These are phyloP conservation scores for Viridothelium virens DNA, from an alignment of 495 filamentous ascomycete species.

Conservation along the genomic window DNA sequence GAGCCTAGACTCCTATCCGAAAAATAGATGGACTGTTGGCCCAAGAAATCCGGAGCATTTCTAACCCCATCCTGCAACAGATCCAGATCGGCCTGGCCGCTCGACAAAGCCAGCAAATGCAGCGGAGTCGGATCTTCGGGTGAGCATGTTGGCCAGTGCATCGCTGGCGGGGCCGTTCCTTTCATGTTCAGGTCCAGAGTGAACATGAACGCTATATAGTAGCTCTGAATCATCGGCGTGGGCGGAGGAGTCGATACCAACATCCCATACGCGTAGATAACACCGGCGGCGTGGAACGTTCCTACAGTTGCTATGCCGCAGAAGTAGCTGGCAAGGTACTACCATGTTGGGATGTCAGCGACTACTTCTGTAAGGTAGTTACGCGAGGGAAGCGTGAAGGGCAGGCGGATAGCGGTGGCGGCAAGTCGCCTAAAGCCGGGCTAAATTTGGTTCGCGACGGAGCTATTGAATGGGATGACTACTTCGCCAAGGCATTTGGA, in stretches of 20 bases:
- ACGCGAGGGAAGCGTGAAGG: conserved; percentile 56
- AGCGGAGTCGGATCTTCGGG: conserved; percentile 12
- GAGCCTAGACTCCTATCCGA: neutral
- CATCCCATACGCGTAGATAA: conserved; percentile 24
- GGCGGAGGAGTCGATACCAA: neutral
- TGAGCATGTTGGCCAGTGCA: conserved; percentile 17
- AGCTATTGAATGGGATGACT: conserved; percentile 59
- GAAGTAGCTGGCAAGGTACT: conserved; percentile 60
- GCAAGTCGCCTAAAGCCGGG: conserved; percentile 68
- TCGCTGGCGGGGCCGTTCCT: conserved; percentile 15
- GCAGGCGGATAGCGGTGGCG: conserved; percentile 60
- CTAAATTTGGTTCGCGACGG: conserved; percentile 54
- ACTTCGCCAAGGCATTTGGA: conserved; percentile 35
- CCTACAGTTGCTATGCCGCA: conserved; percentile 61
- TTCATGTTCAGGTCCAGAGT: conserved; percentile 12
- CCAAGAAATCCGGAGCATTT: conserved; percentile 7
- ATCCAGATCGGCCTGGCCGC: too few species aligned
- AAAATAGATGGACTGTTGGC: neutral
- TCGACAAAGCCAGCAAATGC: neutral
- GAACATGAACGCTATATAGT: conserved; percentile 17
- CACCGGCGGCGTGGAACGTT: conserved; percentile 61
- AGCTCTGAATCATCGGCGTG: conserved; percentile 11
- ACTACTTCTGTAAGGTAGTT: conserved; percentile 43
- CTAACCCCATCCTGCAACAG: conserved; percentile 6
- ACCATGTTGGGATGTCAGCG: conserved; percentile 55